Conservation (phyloP, 1,284 basidiomycete genomes). For the Naganishia sp. region DNA sequence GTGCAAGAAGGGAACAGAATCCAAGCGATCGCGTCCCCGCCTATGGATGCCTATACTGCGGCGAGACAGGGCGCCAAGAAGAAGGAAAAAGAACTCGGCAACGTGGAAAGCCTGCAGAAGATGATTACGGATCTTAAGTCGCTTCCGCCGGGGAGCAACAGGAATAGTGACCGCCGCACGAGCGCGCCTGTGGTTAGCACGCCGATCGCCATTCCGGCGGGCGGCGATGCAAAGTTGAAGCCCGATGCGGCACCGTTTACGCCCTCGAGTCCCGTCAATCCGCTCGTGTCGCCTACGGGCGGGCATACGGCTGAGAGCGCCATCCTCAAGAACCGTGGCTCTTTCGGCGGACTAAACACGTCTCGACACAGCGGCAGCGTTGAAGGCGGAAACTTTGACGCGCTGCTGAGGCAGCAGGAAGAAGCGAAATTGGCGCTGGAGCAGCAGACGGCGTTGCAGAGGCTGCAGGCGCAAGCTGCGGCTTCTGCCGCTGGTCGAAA, state of each 20-base stretch:
- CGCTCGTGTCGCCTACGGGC: slow-evolving; percentile 37
- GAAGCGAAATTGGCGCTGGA: slow-evolving; percentile 53
- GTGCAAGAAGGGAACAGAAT: slow-evolving; percentile 23
- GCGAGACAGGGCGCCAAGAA: slow-evolving; percentile 24
- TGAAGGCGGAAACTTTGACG: slow-evolving; percentile 16
- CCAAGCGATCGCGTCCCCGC: slow-evolving; percentile 24
- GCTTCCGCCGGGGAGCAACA: slow-evolving; percentile 11
- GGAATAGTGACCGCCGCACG: slow-evolving; percentile 13
- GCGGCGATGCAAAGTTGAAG: slow-evolving; percentile 44
- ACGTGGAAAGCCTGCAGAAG: slow-evolving; percentile 29
- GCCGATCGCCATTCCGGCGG: slow-evolving; percentile 27
- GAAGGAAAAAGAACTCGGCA: slow-evolving; percentile 29
- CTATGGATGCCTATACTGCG: slow-evolving; percentile 25
- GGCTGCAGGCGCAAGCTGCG: slow-evolving; percentile 36
- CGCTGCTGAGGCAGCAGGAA: slow-evolving; percentile 43
- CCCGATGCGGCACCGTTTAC: slow-evolving; percentile 53
- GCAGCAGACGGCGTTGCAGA: slow-evolving; percentile 27
- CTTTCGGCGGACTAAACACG: slow-evolving; percentile 59
- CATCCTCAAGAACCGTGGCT: slow-evolving; percentile 57
- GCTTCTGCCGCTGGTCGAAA: slow-evolving; percentile 26
- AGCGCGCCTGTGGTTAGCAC: slow-evolving; percentile 36
- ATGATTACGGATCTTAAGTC: slow-evolving; percentile 32
- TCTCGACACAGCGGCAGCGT: slow-evolving; percentile 35
- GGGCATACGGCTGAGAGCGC: slow-evolving; percentile 35
- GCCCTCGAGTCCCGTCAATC: slow-evolving; percentile 45